Conservation (phyloP, 2,329 filamentous ascomycete genomes). For the Cordyceps cicadae region DNA sequence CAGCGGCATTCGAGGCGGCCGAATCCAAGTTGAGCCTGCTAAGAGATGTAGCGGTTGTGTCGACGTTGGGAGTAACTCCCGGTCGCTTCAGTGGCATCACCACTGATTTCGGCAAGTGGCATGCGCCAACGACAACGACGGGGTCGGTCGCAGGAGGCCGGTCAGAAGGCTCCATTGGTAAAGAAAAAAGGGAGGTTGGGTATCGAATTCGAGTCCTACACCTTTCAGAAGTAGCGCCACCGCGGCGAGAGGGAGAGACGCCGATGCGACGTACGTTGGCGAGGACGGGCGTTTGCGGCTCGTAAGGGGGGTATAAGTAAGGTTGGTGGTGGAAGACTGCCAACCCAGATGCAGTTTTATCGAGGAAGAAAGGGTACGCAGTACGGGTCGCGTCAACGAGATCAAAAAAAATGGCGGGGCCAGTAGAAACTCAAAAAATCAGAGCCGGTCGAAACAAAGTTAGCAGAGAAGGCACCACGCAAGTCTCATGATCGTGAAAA, state of each 20-base stretch:
- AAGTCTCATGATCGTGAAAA: slow-evolving; percentile 11
- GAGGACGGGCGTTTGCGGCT: slow-evolving; percentile 2
- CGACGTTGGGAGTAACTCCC: background rate
- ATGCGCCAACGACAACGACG: slow-evolving; percentile 9
- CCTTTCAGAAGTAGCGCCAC: background rate
- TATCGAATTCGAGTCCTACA: background rate
- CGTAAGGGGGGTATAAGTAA: slow-evolving; percentile 1
- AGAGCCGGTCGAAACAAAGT: slow-evolving; percentile 11
- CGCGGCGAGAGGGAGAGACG: background rate
- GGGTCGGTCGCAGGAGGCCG: slow-evolving; percentile 12
- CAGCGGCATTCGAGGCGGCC: background rate
- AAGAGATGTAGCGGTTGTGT: background rate
- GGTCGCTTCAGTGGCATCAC: slow-evolving; percentile 2
- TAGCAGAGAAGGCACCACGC: slow-evolving; percentile 9
- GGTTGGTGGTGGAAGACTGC: background rate
- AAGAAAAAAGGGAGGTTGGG: slow-evolving; percentile 13
- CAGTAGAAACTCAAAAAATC: slow-evolving; percentile 9
- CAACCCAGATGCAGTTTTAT: background rate
- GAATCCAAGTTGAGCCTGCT: slow-evolving; percentile 5
- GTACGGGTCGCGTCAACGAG: slow-evolving; percentile 11
- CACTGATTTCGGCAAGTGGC: background rate
- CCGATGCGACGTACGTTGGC: background rate
- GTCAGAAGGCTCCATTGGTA: slow-evolving; percentile 13
- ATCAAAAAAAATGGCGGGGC: background rate
- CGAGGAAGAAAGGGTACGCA: background rate